phyloP scores from a whole-genome alignment of 1,284 basidiomycete genomes.

The Stygiomarasmius scandens region DNA sequence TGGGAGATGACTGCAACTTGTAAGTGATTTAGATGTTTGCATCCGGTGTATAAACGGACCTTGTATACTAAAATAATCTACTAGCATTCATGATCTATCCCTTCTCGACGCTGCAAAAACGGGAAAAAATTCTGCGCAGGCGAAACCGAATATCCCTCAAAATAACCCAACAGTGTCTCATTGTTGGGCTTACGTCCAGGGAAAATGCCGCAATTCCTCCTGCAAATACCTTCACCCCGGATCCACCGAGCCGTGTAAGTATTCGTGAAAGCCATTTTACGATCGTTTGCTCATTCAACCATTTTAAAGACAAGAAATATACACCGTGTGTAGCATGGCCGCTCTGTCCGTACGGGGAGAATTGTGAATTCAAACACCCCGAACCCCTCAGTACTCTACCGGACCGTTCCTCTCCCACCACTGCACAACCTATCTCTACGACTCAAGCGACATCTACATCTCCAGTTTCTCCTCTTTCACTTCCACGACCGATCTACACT shows the following conservation, averaged over 20 bases:
- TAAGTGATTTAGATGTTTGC: too few species aligned
- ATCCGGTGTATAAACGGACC: background rate
- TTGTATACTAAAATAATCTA: constrained; percentile 6
- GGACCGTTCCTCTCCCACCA: constrained; percentile 1
- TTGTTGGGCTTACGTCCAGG: constrained; percentile 46
- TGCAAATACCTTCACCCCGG: constrained; percentile 39
- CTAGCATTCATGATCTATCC: constrained; percentile 43
- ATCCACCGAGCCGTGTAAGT: constrained; percentile 35
- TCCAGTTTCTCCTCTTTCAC: background rate
- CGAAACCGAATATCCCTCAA: background rate
- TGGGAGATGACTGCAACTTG: constrained; percentile 48
- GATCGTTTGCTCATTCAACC: constrained; percentile 3
- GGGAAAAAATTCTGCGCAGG: background rate
- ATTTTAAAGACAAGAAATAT: constrained; percentile 34
- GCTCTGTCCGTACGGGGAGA: constrained; percentile 28
- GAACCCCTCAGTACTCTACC: constrained; percentile 1
- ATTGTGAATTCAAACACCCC: constrained; percentile 34
- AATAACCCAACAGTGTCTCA: constrained; percentile 23
- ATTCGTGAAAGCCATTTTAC: too few species aligned
- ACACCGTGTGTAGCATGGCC: constrained; percentile 41
- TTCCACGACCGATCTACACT: background rate
- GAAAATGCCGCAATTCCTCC: constrained; percentile 32
- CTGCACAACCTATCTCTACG: background rate
- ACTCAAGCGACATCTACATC: background rate
- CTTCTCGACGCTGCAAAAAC: constrained; percentile 20